phyloP scores from a whole-genome alignment of 371 early-diverging fungal genomes.

The Mucor sp. region DNA sequence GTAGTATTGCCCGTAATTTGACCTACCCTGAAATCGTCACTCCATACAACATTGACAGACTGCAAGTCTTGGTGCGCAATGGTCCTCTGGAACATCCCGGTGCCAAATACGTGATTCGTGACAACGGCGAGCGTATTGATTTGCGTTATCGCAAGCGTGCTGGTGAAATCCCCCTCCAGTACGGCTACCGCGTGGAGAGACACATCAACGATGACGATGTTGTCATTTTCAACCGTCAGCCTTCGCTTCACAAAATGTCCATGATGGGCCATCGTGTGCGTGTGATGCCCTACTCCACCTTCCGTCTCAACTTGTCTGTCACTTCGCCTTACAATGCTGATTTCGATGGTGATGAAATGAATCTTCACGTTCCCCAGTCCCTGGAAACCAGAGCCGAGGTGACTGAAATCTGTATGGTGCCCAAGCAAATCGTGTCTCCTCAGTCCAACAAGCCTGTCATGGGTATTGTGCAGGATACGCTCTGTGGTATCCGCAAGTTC shows the following conservation, averaged over 20 bases:
- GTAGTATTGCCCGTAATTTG: slow-evolving; percentile 96
- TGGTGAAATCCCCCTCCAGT: slow-evolving; percentile 89
- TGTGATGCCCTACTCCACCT: slow-evolving; percentile 99
- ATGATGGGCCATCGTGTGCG: slow-evolving; percentile 99
- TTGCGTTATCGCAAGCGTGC: slow-evolving; percentile 90
- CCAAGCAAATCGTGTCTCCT: slow-evolving; percentile 98
- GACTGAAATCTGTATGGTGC: slow-evolving; percentile 96
- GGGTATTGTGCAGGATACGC: slow-evolving; percentile 99
- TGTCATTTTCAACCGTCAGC: slow-evolving; percentile 99
- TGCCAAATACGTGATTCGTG: slow-evolving; percentile 98
- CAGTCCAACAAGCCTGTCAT: slow-evolving; percentile 99
- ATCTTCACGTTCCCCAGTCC: slow-evolving; percentile 99
- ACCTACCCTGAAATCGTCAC: slow-evolving; percentile 99
- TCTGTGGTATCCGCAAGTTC: slow-evolving; percentile 97
- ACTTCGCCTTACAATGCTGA: slow-evolving; percentile 99
- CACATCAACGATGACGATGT: slow-evolving; percentile 97
- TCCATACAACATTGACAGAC: slow-evolving; percentile 94
- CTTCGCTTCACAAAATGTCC: slow-evolving; percentile 99
- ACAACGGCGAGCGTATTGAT: slow-evolving; percentile 97
- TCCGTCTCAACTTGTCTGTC: slow-evolving; percentile 98
- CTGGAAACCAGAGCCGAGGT: slow-evolving; percentile 96
- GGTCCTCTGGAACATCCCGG: slow-evolving; percentile 99
- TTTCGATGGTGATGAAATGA: slow-evolving; percentile 99
- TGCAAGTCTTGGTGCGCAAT: slow-evolving; percentile 92
- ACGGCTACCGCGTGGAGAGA: slow-evolving; percentile 97